These are phyloP conservation scores for Trifolium dubium DNA, from an alignment of 306 rosid genomes.

Conservation along the genomic window DNA sequence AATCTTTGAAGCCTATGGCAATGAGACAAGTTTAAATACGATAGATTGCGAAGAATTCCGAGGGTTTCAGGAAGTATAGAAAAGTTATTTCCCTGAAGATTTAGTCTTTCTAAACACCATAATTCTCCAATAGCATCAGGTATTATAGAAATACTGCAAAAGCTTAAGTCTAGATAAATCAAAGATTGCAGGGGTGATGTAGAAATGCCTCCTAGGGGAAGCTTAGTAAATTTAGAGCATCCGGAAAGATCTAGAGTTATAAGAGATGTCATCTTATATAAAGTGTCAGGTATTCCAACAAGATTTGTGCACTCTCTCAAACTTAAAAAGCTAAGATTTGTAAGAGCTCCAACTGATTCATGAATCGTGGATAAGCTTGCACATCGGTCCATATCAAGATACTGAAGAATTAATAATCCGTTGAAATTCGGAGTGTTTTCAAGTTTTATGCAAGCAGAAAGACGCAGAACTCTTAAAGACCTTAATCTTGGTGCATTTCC, in stretches of 20 bases:
- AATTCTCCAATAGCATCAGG: slow-evolving; percentile 8
- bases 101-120: slow-evolving; percentile 15
- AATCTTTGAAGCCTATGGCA: background rate
- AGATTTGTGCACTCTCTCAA: slow-evolving; percentile 15
- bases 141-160: background rate
- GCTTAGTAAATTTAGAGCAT: background rate
- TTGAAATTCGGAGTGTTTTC: background rate
- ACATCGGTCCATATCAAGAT: slow-evolving; percentile 21
- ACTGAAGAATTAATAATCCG: background rate
- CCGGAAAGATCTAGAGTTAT: background rate
- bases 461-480: background rate
- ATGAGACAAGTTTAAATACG: slow-evolving; percentile 1
- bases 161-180: background rate
- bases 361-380: background rate
- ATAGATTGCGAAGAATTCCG: background rate
- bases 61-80: background rate
- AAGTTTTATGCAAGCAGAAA: slow-evolving; percentile 4
- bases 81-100: slow-evolving; percentile 24
- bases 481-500: background rate
- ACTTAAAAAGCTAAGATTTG: background rate
- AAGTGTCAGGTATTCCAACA: background rate
- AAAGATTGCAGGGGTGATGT: background rate
- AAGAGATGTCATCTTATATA: background rate
- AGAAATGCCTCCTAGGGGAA: background rate
- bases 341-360: slow-evolving; percentile 4